Conservation (phyloP, 306 rosid genomes). For the Canavalia gladiata region DNA sequence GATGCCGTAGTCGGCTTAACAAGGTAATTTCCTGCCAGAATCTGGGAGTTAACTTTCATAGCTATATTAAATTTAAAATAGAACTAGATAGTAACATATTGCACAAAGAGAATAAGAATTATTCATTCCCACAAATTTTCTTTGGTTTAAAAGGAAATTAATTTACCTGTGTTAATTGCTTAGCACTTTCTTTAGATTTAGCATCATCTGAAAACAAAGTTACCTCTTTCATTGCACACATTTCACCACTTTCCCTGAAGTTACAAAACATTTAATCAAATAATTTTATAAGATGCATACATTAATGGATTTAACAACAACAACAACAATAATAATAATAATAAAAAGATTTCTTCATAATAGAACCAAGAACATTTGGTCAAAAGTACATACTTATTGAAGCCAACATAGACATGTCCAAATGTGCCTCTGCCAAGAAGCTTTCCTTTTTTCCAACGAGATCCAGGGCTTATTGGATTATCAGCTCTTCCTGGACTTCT, state of each 20-base stretch:
- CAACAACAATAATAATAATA: too few relatives aligned
- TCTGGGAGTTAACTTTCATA: slow-evolving; percentile 34
- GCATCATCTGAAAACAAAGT: slow-evolving; percentile 96
- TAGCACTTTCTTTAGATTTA: slow-evolving; percentile 91
- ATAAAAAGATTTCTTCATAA: background rate
- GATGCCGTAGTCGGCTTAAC: slow-evolving; percentile 87
- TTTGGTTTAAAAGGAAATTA: slow-evolving; percentile 19
- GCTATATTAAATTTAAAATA: slow-evolving; percentile 38
- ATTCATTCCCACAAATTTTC: background rate
- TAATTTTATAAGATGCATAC: slow-evolving; percentile 22
- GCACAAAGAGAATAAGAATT: slow-evolving; percentile 10
- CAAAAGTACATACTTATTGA: slow-evolving; percentile 71
- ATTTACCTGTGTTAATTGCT: slow-evolving; percentile 87
- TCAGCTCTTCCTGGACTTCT: slow-evolving; percentile 96
- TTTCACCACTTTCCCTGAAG: slow-evolving; percentile 87
- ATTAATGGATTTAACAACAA: background rate
- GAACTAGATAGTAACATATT: slow-evolving; percentile 33
- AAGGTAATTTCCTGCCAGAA: slow-evolving; percentile 83
- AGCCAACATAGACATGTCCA: slow-evolving; percentile 95
- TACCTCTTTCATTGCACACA: slow-evolving; percentile 99
- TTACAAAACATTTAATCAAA: slow-evolving; percentile 34
- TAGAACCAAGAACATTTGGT: slow-evolving; percentile 16
- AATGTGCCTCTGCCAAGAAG: slow-evolving; percentile 92
- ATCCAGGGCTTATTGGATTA: slow-evolving; percentile 83
- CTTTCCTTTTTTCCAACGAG: slow-evolving; percentile 95